Evolutionary conservation across 1,284 basidiomycete species (phyloP), one percentile per base, ranked within the genome.

Genomic region (Naganishia cerealis): DNA sequence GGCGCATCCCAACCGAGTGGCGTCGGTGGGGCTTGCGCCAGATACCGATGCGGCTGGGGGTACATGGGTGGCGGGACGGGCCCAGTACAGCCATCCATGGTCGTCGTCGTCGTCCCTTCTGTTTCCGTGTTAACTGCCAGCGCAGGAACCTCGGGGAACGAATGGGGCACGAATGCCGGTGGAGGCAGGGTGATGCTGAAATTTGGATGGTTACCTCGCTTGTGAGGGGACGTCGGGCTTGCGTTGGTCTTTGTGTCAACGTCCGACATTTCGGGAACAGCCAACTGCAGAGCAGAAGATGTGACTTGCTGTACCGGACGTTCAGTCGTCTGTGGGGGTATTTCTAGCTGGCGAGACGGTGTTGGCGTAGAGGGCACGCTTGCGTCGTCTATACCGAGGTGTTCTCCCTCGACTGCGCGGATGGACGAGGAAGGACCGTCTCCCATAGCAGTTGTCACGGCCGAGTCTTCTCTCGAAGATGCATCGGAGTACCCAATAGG

Each of bases 171-270:
- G 18, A 70, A 62, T 15, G 54, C 48, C 16, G 66, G 54, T 18
- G 66, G 69, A 15, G 66, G 69, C 16, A 67, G n/a, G 10, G 65
- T 29, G 16, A 70, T 57, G 29, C 53, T 62, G 18, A 70, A 42
- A 21, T 62, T 38, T 15, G 65, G 53, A 26, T 67, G 59, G n/a
- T 24, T 55, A 6, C 29, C 38, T 24, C 36, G 59, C n/a, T 42
- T 7, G 40, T 15, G 42, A 46, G 33, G 54, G 56, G n/a, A 38
- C 29, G 24, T 29, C 0, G 13, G 50, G 39, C 4, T 24, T 21
- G n/a, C 1, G 36, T 4, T 24, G 26, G 24, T 48, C 15, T 40
- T 50, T n/a, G 39, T 3, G 29, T 33, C 29, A 33, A 6, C 29
- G 29, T 33, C 13, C 9, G 29, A 7, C 5, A 15, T 21, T 8